Conservation (phyloP, 768 basidiomycete species). For the Mycena albidolilacea region DNA sequence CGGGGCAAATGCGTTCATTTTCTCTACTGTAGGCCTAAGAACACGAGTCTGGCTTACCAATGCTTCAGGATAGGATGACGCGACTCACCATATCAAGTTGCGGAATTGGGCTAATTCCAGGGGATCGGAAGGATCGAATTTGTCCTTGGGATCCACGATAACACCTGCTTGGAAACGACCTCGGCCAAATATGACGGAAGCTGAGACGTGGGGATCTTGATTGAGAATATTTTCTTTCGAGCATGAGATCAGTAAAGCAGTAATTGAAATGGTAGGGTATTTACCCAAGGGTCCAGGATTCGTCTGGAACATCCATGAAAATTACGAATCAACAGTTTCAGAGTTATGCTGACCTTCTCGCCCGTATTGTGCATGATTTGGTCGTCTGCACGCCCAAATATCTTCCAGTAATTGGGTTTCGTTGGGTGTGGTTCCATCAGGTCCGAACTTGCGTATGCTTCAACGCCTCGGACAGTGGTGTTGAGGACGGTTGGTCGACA, state of each 20-base stretch:
- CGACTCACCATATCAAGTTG: conserved; percentile 44
- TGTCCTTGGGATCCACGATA: conserved; percentile 48
- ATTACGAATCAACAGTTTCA: not conserved
- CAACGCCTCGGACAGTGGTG: conserved; percentile 50
- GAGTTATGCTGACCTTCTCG: conserved; percentile 7
- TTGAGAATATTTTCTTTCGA: conserved; percentile 53
- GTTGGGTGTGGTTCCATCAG: conserved; percentile 61
- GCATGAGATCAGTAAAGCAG: conserved; percentile 29
- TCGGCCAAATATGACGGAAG: conserved; percentile 54
- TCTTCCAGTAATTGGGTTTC: conserved; percentile 53
- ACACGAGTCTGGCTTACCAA: not conserved
- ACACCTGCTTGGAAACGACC: conserved; percentile 52
- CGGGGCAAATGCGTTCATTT: conserved; percentile 54
- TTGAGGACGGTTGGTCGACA: conserved; percentile 45
- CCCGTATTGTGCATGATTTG: conserved; percentile 45
- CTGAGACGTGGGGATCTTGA: conserved; percentile 45
- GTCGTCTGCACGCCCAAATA: conserved; percentile 57
- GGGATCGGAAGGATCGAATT: conserved; percentile 43
- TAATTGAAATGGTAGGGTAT: conserved; percentile 30
- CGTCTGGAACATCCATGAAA: conserved; percentile 42
- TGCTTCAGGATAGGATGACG: not conserved
- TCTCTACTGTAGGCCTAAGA: conserved; percentile 53
- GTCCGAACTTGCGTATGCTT: conserved; percentile 61
- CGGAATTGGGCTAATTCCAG: conserved; percentile 39
- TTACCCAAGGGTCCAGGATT: conserved; percentile 53